These are phyloP conservation scores for Dothiorella sarmentorum DNA, from an alignment of 2,329 filamentous ascomycete species.

Conservation along the genomic window DNA sequence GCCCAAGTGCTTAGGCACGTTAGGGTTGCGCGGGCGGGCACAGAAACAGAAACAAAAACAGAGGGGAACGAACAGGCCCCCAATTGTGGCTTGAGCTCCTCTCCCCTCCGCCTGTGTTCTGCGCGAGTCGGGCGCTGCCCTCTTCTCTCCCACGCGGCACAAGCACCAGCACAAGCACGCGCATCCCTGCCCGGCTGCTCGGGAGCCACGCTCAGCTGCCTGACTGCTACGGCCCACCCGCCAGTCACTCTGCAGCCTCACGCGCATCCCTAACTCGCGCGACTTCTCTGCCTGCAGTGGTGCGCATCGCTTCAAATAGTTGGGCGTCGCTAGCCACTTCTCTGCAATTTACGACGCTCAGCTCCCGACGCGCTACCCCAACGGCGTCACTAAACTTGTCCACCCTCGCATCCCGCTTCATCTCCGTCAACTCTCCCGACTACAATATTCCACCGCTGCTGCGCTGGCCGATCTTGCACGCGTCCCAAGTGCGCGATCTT, in stretches of 20 bases:
- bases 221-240: conserved; percentile 8
- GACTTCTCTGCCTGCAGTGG: background rate
- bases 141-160: no score
- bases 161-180: no score
- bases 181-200: conserved; percentile 12
- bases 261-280: background rate
- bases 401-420: conserved; percentile 6
- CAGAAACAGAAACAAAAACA: no score
- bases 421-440: conserved; percentile 1
- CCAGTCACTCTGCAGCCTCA: conserved; percentile 16
- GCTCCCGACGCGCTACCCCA: conserved; percentile 12
- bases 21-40: no score
- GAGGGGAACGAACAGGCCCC: no score
- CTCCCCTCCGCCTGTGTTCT: no score
- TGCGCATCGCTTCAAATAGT: background rate
- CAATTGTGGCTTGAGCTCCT: background rate
- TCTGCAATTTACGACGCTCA: conserved; percentile 1
- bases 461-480: conserved; percentile 2
- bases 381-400: conserved; percentile 4
- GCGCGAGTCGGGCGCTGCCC: background rate
- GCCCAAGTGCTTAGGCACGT: no score
- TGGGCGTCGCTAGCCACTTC: background rate
- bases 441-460: background rate
- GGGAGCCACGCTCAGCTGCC: conserved; percentile 5
- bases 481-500: background rate